phyloP scores from a whole-genome alignment of 2,329 filamentous ascomycete species.

The Ophiostoma pallidulum region DNA sequence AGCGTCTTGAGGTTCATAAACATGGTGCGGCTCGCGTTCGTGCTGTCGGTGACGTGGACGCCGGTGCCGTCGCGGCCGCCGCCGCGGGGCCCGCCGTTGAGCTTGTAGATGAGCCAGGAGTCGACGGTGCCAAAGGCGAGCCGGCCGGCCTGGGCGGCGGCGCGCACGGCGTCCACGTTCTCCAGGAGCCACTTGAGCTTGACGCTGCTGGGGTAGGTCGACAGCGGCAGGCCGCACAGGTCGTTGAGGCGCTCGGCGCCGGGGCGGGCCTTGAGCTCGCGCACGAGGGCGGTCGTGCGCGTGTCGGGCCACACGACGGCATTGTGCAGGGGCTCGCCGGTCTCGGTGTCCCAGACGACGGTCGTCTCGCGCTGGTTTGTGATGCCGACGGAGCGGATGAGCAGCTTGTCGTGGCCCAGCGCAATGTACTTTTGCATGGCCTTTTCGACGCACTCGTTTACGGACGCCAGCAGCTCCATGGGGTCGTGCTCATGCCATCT shows the following conservation, averaged over 20 bases:
- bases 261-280: slow-evolving; percentile 59
- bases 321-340: slow-evolving; percentile 71
- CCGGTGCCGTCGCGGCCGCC: slow-evolving; percentile 33
- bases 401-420: slow-evolving; percentile 55
- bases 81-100: slow-evolving; percentile 62
- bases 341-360: slow-evolving; percentile 72
- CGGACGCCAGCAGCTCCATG: slow-evolving; percentile 62
- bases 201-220: slow-evolving; percentile 79
- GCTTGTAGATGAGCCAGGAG: slow-evolving; percentile 75
- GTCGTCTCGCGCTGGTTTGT: slow-evolving; percentile 89
- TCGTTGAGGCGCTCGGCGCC: slow-evolving; percentile 60
- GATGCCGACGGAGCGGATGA: slow-evolving; percentile 72
- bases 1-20: slow-evolving; percentile 82
- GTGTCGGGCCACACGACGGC: slow-evolving; percentile 90
- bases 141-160: slow-evolving; percentile 66
- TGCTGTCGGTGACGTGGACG: slow-evolving; percentile 73
- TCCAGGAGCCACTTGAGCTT: slow-evolving; percentile 78
- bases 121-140: slow-evolving; percentile 83
- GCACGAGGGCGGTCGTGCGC: slow-evolving; percentile 60
- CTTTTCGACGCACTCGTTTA: slow-evolving; percentile 65
- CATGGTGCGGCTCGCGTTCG: slow-evolving; percentile 87
- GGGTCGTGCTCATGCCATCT: slow-evolving; percentile 92
- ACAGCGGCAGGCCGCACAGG: slow-evolving; percentile 72
- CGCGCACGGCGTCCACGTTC: slow-evolving; percentile 57
- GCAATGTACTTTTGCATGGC: slow-evolving; percentile 65